A percentile compares a stretch with the other conserved stretches of the same genome.
phyloP scores from a whole-genome alignment of 495 filamentous ascomycete genomes.

The Trichoderma erinaceum region DNA sequence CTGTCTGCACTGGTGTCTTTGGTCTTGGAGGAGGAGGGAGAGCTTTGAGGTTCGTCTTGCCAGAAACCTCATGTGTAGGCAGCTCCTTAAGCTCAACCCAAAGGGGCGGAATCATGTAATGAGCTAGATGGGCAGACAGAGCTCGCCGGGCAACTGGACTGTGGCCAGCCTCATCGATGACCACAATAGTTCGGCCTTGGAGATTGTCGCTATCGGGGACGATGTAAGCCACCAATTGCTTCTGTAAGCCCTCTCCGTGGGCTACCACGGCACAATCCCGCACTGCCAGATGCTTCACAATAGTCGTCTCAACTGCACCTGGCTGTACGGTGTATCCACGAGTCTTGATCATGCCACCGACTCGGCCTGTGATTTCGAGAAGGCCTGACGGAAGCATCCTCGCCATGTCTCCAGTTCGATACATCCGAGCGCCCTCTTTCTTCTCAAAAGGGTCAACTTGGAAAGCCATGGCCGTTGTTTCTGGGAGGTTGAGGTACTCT shows the following conservation, averaged over 20 bases:
- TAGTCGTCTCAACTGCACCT: conserved; percentile 57
- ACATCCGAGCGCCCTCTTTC: conserved; percentile 46
- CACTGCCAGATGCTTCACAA: conserved; percentile 54
- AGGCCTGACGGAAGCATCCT: conserved; percentile 54
- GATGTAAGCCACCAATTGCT: conserved; percentile 62
- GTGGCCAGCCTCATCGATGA: conserved; percentile 54
- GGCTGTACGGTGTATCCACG: conserved; percentile 63
- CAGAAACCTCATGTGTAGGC: conserved; percentile 60
- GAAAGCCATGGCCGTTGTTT: conserved; percentile 61
- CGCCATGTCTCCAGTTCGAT: conserved; percentile 66
- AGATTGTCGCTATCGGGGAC: conserved; percentile 50
- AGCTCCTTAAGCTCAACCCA: conserved; percentile 58
- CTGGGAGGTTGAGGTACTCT: conserved; percentile 66
- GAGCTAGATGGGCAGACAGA: conserved; percentile 53
- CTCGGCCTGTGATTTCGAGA: conserved; percentile 66
- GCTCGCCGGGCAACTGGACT: conserved; percentile 51
- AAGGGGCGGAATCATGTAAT: conserved; percentile 64
- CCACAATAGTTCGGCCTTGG: conserved; percentile 45
- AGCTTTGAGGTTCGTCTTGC: conserved; percentile 59
- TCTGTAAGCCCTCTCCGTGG: conserved; percentile 59
- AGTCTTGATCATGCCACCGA: conserved; percentile 62
- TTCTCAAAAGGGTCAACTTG: conserved; percentile 40
- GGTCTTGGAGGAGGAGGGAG: conserved; percentile 48
- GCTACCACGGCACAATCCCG: conserved; percentile 53
- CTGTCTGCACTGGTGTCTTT: conserved; percentile 25